Evolutionary conservation across 2,329 filamentous ascomycete genomes (phyloP), one percentile per base, ranked within the genome.

Genomic region (Colletotrichum higginsianum): DNA sequence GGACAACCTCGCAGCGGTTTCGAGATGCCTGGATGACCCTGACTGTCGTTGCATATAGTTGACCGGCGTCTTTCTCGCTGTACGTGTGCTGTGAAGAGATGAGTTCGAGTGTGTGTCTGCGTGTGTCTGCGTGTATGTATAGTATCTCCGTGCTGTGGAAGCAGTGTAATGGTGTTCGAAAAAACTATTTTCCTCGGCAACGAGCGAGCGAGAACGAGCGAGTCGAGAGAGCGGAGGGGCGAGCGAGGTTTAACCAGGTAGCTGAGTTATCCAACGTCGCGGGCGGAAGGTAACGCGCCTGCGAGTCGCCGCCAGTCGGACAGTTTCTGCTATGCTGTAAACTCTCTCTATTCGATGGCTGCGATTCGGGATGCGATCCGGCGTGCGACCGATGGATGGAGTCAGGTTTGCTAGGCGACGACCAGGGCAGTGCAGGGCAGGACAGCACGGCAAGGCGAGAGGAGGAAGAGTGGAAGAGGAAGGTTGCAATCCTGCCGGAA

Each of bases 1-100:
- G 76, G 75, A 78, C 76, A 76, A 74, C 78, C 69, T 61, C 67
- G 73, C 67, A 75, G 75, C 77, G 74, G 78, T 81, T 82, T 82
- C 80, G 78, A 78, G 75, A 80, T 77, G 78, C 76, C 66, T 77
- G 77, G 79, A 79, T 79, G 79, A 82, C 81, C 83, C 83, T 85
- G 85, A 84, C 84, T 83, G 79, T 80, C 82, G 84, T 84, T 81
- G 85, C 84, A 86, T 83, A 80, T 79, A 80, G 74, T 75, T 77
- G 67, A 57, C 56, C 70, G 61, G 70, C 67, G 65, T 44, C 60
- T 64, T 69, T 60, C 52, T 49, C 35, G 52, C 42, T 38, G 35
- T 11, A 11, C 35, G 35, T 38, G 9, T 38, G 35, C 35, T 38
- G 35, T 12, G 35, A 38, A 11, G 35, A 38, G 35, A 38, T 3